Conservation (phyloP, 108 stramenopile genomes). For the Mediolabrus comicus region DNA sequence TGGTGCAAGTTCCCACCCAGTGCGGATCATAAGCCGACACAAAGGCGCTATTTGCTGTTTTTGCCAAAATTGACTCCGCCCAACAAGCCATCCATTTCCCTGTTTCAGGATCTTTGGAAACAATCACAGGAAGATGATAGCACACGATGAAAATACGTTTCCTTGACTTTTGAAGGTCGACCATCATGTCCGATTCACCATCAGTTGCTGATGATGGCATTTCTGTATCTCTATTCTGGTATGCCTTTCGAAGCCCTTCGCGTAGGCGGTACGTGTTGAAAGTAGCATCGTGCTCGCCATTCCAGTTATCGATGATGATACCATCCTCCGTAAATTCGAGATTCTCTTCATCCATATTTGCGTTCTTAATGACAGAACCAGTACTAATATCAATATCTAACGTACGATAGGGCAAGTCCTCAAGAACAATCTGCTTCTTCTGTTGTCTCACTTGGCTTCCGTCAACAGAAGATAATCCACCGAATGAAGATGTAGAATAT, state of each 20-base stretch:
- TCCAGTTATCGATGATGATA: slow-evolving; percentile 39
- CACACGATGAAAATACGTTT: slow-evolving; percentile 56
- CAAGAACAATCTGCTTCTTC: slow-evolving; percentile 5
- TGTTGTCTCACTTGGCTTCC: not conserved
- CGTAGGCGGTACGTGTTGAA: slow-evolving; percentile 15
- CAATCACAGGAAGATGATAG: slow-evolving; percentile 67
- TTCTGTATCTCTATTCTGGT: not conserved
- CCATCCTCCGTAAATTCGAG: slow-evolving; percentile 34
- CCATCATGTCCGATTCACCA: not conserved
- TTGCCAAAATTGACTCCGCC: slow-evolving; percentile 71
- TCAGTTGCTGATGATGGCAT: not conserved
- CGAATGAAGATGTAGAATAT: slow-evolving; percentile 2
- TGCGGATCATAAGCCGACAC: slow-evolving; percentile 41
- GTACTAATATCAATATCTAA: slow-evolving; percentile 26
- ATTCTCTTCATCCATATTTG: slow-evolving; percentile 1
- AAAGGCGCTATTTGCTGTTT: slow-evolving; percentile 48
- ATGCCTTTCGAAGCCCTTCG: slow-evolving; percentile 8
- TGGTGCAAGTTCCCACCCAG: slow-evolving; percentile 70
- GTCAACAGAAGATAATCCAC: slow-evolving; percentile 5
- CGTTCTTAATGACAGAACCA: slow-evolving; percentile 2
- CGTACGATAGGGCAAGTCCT: slow-evolving; percentile 35
- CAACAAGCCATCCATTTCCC: slow-evolving; percentile 56
- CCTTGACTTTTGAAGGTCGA: slow-evolving; percentile 7
- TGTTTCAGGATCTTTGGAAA: slow-evolving; percentile 37
- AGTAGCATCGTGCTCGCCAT: slow-evolving; percentile 19